Evolutionary conservation across 2,329 filamentous ascomycete genomes (phyloP).

Genomic region (Colletotrichum sublineola): DNA sequence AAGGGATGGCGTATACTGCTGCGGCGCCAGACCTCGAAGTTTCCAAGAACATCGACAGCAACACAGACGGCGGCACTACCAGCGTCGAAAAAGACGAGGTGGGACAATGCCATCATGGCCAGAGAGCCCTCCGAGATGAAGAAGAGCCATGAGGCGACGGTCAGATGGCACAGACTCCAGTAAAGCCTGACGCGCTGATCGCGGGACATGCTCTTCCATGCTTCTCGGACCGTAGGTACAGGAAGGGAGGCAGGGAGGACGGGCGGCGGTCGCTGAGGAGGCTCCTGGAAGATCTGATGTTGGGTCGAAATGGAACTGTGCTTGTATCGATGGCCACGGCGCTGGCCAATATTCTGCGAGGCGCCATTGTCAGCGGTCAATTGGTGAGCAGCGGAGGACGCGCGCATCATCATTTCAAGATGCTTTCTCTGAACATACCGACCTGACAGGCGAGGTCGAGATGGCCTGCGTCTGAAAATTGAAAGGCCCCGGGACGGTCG

Average conservation of each 20-base stretch:
- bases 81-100: conserved; percentile 95
- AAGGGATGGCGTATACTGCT: conserved; percentile 95
- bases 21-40: conserved; percentile 97
- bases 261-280: conserved; percentile 85
- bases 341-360: conserved; percentile 84
- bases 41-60: conserved; percentile 90
- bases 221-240: conserved; percentile 89
- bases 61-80: conserved; percentile 93
- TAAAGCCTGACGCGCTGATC: conserved; percentile 86
- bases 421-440: conserved; percentile 64
- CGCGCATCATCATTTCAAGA: conserved; percentile 9
- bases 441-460: conserved; percentile 81
- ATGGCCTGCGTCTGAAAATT: conserved; percentile 92
- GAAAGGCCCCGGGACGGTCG: conserved; percentile 77
- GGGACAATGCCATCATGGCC: conserved; percentile 91
- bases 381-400: conserved; percentile 7
- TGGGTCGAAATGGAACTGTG: conserved; percentile 90
- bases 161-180: conserved; percentile 92
- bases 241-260: conserved; percentile 92
- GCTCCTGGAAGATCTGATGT: conserved; percentile 97
- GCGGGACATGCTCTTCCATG: conserved; percentile 88
- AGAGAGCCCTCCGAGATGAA: conserved; percentile 88
- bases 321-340: conserved; percentile 97
- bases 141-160: conserved; percentile 86
- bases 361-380: conserved; percentile 32